Evolutionary conservation across 1,139 yeast genomes (phyloP).

Genomic region (Kluyveromyces sp.): DNA sequence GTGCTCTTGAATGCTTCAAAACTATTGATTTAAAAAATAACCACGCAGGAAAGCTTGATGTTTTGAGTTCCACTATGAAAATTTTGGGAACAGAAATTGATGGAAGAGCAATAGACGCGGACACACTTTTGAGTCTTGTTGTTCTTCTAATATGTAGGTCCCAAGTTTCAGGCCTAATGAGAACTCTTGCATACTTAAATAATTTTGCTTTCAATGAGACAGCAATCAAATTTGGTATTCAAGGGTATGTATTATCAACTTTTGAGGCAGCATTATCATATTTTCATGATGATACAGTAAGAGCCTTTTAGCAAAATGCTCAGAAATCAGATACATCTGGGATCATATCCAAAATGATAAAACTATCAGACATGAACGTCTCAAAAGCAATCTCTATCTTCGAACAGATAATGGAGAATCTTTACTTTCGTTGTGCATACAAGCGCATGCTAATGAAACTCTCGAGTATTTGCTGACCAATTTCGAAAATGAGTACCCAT

Average conservation of each 20-base stretch:
- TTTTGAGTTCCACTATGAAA: slow-evolving; percentile 48
- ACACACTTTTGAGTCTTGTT: slow-evolving; percentile 64
- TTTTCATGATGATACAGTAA: slow-evolving; percentile 17
- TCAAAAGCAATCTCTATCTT: slow-evolving; percentile 30
- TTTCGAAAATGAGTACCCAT: slow-evolving; percentile 43
- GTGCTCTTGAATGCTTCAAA: slow-evolving; percentile 50
- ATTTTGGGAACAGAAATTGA: slow-evolving; percentile 27
- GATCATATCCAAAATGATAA: slow-evolving; percentile 5
- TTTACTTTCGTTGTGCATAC: slow-evolving; percentile 47
- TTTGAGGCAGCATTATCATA: slow-evolving; percentile 75
- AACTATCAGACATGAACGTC: slow-evolving; percentile 14
- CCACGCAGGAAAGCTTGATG: slow-evolving; percentile 46
- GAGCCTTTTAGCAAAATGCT: slow-evolving; percentile 3
- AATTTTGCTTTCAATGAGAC: slow-evolving; percentile 48
- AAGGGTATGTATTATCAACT: slow-evolving; percentile 65
- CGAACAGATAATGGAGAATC: slow-evolving; percentile 64
- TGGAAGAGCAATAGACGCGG: slow-evolving; percentile 58
- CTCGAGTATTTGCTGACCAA: slow-evolving; percentile 40
- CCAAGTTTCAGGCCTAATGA: slow-evolving; percentile 48
- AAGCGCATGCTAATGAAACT: slow-evolving; percentile 36
- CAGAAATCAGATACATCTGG: slow-evolving; percentile 5
- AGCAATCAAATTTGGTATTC: slow-evolving; percentile 39
- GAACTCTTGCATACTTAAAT: slow-evolving; percentile 59
- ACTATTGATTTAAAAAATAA: slow-evolving; percentile 43
- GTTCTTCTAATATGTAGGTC: slow-evolving; percentile 67